Evolutionary conservation across 2,329 filamentous ascomycete species (phyloP), one percentile per base, ranked within the genome.

Genomic region (Talaromyces sp.): DNA sequence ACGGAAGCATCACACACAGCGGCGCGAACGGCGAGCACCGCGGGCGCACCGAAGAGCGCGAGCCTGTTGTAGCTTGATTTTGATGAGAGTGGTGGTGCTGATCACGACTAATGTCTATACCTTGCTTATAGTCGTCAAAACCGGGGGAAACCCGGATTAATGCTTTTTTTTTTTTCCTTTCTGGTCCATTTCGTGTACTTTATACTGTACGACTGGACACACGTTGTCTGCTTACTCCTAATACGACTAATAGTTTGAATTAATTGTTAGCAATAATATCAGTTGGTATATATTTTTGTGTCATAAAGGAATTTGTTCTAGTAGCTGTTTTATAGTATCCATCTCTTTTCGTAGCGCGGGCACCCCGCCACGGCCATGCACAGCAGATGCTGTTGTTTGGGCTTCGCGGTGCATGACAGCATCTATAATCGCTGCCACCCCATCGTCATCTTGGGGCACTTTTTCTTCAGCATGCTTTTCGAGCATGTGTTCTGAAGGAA

Each of bases 11-110:
- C 30, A 55, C 49, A 44, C 57, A 64, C 57, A 60, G 55, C 53
- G 65, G 60, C 10, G 63, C 71, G 15, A 71, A 74, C 7, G 73
- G 70, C 13, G 73, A 74, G 63, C 55, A 63, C 32, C 69, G 75
- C 56, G 73, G 75, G 55, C 71, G 75, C 28, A 71, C 74, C 63
- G 72, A 74, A 58, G 74, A 73, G 63, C 67, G 72, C 51, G 72
- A 64, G 51, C 53, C 58, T 10, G 59, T 61, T 15, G 54, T 54
- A 1, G 63, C 63, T 44, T 65, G 52, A 59, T 39, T 19, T 2
- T 44, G n/a, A 44, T n/a, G 17, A 22, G 39, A 6, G 17, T 11
- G 8, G 39, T n/a, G 7, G 39, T 25, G 22, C 10, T 25, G 44
- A 47, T 47, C 44, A 47, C 19, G 44, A 47, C 44, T 47, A 47